Evolutionary conservation across 139 green algal genomes (phyloP), one percentile per base, ranked within the genome.

Genomic region (Micractinium sp.): DNA sequence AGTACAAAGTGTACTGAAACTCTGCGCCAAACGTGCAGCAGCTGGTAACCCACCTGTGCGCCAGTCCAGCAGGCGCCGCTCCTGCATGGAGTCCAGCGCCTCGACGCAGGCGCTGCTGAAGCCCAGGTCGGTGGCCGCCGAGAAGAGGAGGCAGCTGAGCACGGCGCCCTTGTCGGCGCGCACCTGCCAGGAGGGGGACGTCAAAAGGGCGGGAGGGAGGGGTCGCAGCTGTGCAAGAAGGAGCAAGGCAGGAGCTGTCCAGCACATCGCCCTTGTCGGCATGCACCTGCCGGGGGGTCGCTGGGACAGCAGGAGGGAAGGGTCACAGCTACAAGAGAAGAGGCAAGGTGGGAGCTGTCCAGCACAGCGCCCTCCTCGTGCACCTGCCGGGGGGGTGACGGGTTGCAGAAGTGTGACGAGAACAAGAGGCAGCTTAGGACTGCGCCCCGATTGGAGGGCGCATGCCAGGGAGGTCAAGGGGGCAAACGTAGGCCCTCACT

Each of bases 41-140:
- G n/a, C n/a, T n/a, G n/a, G n/a, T n/a, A n/a, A 60, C 77, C 22
- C 77, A 83, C 81, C 81, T n/a, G 81, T 85, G 56, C 81, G 81
- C 60, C 60, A 76, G 81, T 86, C 81, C 22, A 31, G n/a, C 56
- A 86, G n/a, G 20, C 81, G 81, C 13, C 81, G 60, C 81, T 75
- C 60, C 81, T 75, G 60, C 60, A 86, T 9, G 22, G 5, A 27
- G 33, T 75, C 63, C 81, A 86, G 81, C n/a, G 36, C 81, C 22
- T 86, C 63, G 1, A 86, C 9, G 81, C 81, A 86, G 33, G 38
- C 81, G 22, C 31, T 33, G 22, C 16, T 31, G 35, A 86, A 76
- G 78, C 61, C 35, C 12, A 29, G 33, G 19, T 18, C n/a, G 15
- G 13, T 18, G 20, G 33, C 33, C 0, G 81, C 81, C 60, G 36